Conservation (phyloP, 129 eudicot species). For the Chrysanthemum lavandulifolium region DNA sequence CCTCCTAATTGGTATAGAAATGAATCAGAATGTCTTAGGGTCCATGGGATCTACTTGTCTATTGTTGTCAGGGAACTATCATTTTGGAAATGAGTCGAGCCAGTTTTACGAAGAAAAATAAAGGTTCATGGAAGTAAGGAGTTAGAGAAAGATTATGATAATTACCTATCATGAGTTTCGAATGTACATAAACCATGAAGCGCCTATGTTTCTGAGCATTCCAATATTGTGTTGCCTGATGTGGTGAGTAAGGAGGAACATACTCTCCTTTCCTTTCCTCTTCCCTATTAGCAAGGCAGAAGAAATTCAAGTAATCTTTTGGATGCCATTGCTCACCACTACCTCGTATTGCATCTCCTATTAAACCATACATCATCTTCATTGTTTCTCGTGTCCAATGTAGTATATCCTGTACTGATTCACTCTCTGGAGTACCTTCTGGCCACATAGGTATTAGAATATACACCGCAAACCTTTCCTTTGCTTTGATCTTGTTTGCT, state of each 20-base stretch:
- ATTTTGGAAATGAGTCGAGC: constrained; percentile 1
- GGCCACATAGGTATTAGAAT: constrained; percentile 97
- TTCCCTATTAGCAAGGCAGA: constrained; percentile 93
- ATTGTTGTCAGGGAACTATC: neutral
- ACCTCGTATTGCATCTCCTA: constrained; percentile 66
- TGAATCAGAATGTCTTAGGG: neutral
- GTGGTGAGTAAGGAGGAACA: constrained; percentile 73
- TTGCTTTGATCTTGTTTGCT: constrained; percentile 63
- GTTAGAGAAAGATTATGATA: neutral
- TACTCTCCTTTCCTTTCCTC: constrained; percentile 66
- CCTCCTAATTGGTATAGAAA: neutral
- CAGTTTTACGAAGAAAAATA: neutral
- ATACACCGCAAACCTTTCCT: constrained; percentile 74
- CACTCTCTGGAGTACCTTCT: constrained; percentile 88
- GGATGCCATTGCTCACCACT: constrained; percentile 65
- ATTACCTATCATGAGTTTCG: constrained; percentile 96
- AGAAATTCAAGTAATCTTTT: constrained; percentile 83
- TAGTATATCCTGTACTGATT: constrained; percentile 76
- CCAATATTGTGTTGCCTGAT: constrained; percentile 61
- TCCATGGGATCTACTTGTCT: constrained; percentile 7
- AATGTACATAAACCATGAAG: constrained; percentile 92
- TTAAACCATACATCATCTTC: constrained; percentile 81
- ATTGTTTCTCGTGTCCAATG: constrained; percentile 90
- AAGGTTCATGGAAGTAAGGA: neutral
- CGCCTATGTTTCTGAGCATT: constrained; percentile 79